Percentiles rank a stretch among this genome's conserved stretches.
Conservation (phyloP, 345 rosid genomes). For the Hirschfeldia incana region DNA sequence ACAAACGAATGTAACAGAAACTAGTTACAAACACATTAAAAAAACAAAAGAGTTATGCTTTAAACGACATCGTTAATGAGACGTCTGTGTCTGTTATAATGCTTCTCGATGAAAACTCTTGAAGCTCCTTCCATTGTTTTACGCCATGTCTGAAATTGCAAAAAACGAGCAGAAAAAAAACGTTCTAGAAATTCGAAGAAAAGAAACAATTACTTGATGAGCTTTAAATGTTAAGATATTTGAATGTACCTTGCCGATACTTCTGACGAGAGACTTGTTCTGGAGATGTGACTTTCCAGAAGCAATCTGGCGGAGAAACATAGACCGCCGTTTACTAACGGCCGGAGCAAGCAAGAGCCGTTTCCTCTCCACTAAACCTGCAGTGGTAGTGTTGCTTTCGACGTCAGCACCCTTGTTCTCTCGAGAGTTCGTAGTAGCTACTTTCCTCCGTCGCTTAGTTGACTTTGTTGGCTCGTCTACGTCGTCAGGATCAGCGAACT, state of each 20-base stretch:
- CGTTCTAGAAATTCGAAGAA: not conserved
- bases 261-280: conserved; percentile 57
- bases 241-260: conserved; percentile 58
- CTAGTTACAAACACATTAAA: too few species aligned
- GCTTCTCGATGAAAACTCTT: conserved; percentile 69
- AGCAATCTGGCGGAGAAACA: conserved; percentile 55
- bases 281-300: conserved; percentile 52
- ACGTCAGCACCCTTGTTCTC: conserved; percentile 14
- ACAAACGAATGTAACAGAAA: too few species aligned
- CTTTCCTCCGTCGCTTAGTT: conserved; percentile 42
- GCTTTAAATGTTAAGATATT: not conserved
- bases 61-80: conserved; percentile 63
- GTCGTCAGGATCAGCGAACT: conserved; percentile 61
- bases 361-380: conserved; percentile 54
- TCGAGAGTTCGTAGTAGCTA: conserved; percentile 19
- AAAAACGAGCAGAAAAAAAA: not conserved
- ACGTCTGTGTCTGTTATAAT: conserved; percentile 73
- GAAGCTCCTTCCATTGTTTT: conserved; percentile 87
- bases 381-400: conserved; percentile 5
- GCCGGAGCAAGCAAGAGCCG: conserved; percentile 60
- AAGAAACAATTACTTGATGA: not conserved
- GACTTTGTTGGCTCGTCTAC: conserved; percentile 29
- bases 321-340: conserved; percentile 39
- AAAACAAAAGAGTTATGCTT: not conserved
- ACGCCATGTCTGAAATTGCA: conserved; percentile 70